These are phyloP conservation scores for Lactarius tabidus DNA, from an alignment of 768 basidiomycete genomes.

Conservation along the genomic window DNA sequence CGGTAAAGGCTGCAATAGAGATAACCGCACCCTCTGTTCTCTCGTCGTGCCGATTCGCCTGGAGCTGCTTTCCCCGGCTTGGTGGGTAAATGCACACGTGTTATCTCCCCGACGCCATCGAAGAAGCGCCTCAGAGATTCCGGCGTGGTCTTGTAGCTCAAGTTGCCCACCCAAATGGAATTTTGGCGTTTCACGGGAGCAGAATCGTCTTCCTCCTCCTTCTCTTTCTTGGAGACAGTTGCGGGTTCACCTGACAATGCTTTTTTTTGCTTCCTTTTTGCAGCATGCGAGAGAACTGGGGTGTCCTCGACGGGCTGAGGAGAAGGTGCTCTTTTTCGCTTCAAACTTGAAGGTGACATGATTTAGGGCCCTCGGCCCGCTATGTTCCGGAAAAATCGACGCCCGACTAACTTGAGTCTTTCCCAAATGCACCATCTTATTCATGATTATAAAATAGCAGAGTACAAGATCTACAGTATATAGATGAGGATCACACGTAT, in stretches of 20 bases:
- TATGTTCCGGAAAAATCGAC: background rate
- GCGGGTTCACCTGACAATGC: conserved; percentile 33
- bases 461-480: too few relatives aligned
- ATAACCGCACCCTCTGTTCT: conserved; percentile 65
- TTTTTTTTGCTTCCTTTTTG: conserved; percentile 60
- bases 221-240: conserved; percentile 32
- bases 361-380: too few relatives aligned
- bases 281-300: conserved; percentile 70
- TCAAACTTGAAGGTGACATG: conserved; percentile 1
- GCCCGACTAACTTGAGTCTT: too few relatives aligned
- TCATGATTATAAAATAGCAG: too few relatives aligned
- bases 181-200: conserved; percentile 58
- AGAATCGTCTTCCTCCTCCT: conserved; percentile 35
- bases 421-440: too few relatives aligned
- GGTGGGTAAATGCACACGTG: conserved; percentile 81
- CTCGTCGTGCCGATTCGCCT: conserved; percentile 42
- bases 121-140: conserved; percentile 71
- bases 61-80: conserved; percentile 47
- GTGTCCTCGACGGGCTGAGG: conserved; percentile 32
- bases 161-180: conserved; percentile 94
- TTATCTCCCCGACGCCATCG: conserved; percentile 66
- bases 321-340: conserved; percentile 1
- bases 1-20: conserved; percentile 23
- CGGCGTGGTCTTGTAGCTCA: conserved; percentile 83
- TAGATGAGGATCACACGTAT: too few relatives aligned